Evolutionary conservation across 768 basidiomycete genomes (phyloP), one percentile per base, ranked within the genome.

Genomic region (Cystofilobasidium ferigula): DNA sequence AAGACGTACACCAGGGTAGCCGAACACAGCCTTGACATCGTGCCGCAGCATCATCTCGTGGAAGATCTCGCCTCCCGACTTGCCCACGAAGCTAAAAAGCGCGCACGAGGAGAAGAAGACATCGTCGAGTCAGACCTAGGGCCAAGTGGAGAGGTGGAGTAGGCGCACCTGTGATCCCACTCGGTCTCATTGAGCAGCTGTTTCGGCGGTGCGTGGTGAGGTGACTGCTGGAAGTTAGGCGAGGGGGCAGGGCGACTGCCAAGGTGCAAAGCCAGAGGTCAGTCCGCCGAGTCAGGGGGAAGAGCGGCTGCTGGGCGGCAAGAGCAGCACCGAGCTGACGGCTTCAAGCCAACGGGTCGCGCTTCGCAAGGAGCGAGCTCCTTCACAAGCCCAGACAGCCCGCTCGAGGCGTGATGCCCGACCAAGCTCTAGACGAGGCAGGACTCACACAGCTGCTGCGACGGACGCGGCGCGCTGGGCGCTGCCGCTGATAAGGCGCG

Each of bases 11-110:
- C 93, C 93, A 10, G 94, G 94, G 78, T 98, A 99, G 42, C 94
- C 94, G 72, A 99, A 98, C 54, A 99, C 82, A 73, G 97, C 89
- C 77, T 93, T 95, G 71, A 98, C 93, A 65, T 82, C 84, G 74
- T 99, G 95, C 54, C 94, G 83, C 69, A 93, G 85, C 89, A 99
- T 94, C 94, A 99, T 98, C 78, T 99, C 94, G 77, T 99, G 92
- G 80, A 99, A 95, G 74, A 99, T 97, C 77, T 97, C 83, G 32
- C 94, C 94, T 16, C 94, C 94, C 26, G 90, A 89, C 76, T 93
- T 82, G 57, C 94, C 95, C 63, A 98, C 82, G 73, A 99, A 98
- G 43, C 67, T 68, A 22, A 9, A 14, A 26, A 2, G 18, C 16
- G n/a, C 34, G 48, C 5, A 34, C 20, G 32, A 51, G 57, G n/a